phyloP scores from a whole-genome alignment of 129 eudicot species.

The Glebionis coronaria region DNA sequence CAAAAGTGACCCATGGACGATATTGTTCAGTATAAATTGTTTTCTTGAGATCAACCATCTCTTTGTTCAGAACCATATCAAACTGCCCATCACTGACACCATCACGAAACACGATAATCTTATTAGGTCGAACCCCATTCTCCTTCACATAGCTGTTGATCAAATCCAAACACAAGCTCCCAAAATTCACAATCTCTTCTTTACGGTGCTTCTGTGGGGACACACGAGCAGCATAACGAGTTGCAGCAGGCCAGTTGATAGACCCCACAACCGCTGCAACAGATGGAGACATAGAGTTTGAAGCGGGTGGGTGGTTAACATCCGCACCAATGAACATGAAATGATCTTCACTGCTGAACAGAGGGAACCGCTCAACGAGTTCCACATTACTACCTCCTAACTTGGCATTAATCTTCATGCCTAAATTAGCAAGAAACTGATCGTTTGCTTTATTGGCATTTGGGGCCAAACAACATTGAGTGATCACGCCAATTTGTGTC shows the following conservation, averaged over 20 bases:
- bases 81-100: slow-evolving; percentile 89
- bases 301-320: slow-evolving; percentile 71
- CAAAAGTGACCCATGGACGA: slow-evolving; percentile 53
- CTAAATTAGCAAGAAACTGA: slow-evolving; percentile 66
- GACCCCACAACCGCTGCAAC: slow-evolving; percentile 85
- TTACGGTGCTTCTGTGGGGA: slow-evolving; percentile 50
- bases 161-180: slow-evolving; percentile 51
- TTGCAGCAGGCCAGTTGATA: slow-evolving; percentile 64
- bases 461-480: slow-evolving; percentile 59
- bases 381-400: slow-evolving; percentile 76
- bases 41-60: slow-evolving; percentile 44
- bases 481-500: slow-evolving; percentile 60
- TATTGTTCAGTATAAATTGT: slow-evolving; percentile 39
- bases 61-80: slow-evolving; percentile 68
- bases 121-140: slow-evolving; percentile 50
- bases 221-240: slow-evolving; percentile 58
- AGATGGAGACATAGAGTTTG: slow-evolving; percentile 50
- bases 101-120: slow-evolving; percentile 69
- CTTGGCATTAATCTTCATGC: slow-evolving; percentile 77
- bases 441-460: slow-evolving; percentile 43
- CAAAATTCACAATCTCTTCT: slow-evolving; percentile 58
- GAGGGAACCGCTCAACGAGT: slow-evolving; percentile 39
- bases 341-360: slow-evolving; percentile 33
- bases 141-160: slow-evolving; percentile 39
- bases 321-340: slow-evolving; percentile 85